Evolutionary conservation across 805 yeast species (phyloP), one percentile per base, ranked within the genome.

Genomic region (Wickerhamomyces kurtzmanii): DNA sequence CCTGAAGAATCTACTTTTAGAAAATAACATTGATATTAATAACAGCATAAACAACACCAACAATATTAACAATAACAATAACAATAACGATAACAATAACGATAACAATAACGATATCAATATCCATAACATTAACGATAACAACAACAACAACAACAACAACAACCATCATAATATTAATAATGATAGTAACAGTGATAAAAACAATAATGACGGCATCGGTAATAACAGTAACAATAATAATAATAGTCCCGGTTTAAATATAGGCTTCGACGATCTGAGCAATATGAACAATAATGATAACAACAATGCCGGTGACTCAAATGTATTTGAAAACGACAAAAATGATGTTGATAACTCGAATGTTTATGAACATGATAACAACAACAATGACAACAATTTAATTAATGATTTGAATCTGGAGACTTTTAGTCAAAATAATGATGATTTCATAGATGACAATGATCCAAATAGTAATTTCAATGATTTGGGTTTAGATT

Each of bases 1-100:
- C n/a, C n/a, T n/a, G n/a, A n/a, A n/a, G n/a, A n/a, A n/a, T n/a
- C n/a, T n/a, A n/a, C n/a, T n/a, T n/a, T n/a, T n/a, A n/a, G n/a
- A n/a, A n/a, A n/a, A n/a, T n/a, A n/a, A n/a, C n/a, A n/a, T n/a
- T n/a, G n/a, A n/a, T 11, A 38, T 29, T 23, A 42, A 46, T 22
- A 29, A 28, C 16, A 19, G 19, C 6, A 20, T 24, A 12, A 12
- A 26, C 31, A 32, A 23, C n/a, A 17, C 20, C n/a, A 16, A 15
- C 8, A 34, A 24, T 17, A 18, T 23, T 14, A 8, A 19, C 4
- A 18, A 29, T 26, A 38, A 36, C n/a, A 40, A 39, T 11, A 43
- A 37, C 22, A 38, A 38, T 22, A 47, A 42, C 10, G 40, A 39
- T 27, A 39, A 34, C 11, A 41, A 32, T 14, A 24, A 17, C 2